Base-by-base conservation (phyloP, 2,329 filamentous ascomycete species). In the Eutypella sp. region DNA sequence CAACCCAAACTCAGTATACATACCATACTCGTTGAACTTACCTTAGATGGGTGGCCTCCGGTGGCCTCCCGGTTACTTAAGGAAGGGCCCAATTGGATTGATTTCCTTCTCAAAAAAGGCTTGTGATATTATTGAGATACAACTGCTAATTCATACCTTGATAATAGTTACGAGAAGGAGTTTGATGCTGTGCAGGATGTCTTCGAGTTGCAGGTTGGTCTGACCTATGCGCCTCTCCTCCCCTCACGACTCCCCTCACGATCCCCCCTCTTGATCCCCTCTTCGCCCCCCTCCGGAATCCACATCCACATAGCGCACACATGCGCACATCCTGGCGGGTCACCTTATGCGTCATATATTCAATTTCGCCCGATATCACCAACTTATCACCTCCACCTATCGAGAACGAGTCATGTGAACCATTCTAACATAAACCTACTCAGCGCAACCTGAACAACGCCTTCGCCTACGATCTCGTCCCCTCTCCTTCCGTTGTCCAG, bases 381-480 rank as follows among this genome's bases (percentile, higher is more conserved):
- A n/a, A n/a, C n/a, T n/a, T n/a, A n/a, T n/a, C n/a, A n/a, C n/a
- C n/a, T n/a, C n/a, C n/a, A n/a, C n/a, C n/a, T n/a, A n/a, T n/a
- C n/a, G n/a, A n/a, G n/a, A n/a, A n/a, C n/a, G n/a, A n/a, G n/a
- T n/a, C n/a, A n/a, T n/a, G n/a, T n/a, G n/a, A n/a, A n/a, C n/a
- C n/a, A n/a, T n/a, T 27, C 52, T 57, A 48, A 57, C 50, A 41
- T 37, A 24, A 22, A 39, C 31, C 47, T 45, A 34, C 42, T 48
- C 60, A 81, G 78, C 62, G 61, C 44, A 64, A 65, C 51, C 66
- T 90, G 81, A 99, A 99, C 85, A 99, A 99, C 78, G 92, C 90
- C 69, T 99, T 99, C 75, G 93, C 93, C 67, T 99, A 99, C 85
- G 93, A 99, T 84, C 86, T 99, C 65, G 93, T 99, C 57, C 93